Evolutionary conservation across 1,284 basidiomycete genomes (phyloP).

Genomic region (Cutaneotrichosporon sp.): DNA sequence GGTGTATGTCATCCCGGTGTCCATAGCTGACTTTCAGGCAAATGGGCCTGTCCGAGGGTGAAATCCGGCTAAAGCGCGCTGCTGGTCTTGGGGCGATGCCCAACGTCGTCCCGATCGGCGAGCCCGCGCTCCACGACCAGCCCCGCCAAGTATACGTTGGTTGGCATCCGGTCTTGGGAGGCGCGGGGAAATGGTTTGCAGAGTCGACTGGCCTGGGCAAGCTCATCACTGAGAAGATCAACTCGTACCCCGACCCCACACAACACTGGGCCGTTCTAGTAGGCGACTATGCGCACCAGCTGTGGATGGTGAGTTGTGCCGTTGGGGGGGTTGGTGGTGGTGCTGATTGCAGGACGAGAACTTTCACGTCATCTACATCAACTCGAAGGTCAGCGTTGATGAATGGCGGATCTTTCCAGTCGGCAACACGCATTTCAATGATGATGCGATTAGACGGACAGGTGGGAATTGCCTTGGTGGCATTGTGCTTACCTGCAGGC

Average conservation of each 20-base stretch:
- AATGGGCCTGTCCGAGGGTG: constrained; percentile 6
- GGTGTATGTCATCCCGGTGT: background rate
- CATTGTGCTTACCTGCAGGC: constrained; percentile 7
- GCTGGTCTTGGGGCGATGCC: constrained; percentile 11
- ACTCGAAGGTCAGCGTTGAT: constrained; percentile 6
- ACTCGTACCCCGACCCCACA: constrained; percentile 19
- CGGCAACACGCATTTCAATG: constrained; percentile 17
- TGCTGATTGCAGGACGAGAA: constrained; percentile 19
- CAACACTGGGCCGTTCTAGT: constrained; percentile 21
- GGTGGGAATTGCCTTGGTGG: background rate
- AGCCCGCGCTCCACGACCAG: background rate
- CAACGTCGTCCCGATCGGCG: constrained; percentile 11
- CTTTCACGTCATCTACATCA: constrained; percentile 21
- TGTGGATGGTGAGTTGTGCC: constrained; percentile 19
- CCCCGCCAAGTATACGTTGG: constrained; percentile 10
- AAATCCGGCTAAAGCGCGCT: constrained; percentile 8
- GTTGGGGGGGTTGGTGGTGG: no score
- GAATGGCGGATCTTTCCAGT: constrained; percentile 15
- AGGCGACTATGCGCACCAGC: constrained; percentile 18
- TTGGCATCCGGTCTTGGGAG: constrained; percentile 18
- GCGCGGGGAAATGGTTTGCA: constrained; percentile 19
- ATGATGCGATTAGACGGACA: constrained; percentile 15
- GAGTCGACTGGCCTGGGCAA: constrained; percentile 12
- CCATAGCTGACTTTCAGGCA: background rate
- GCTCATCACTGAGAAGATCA: constrained; percentile 19